A percentile compares a stretch with the other conserved stretches of the same genome.
phyloP scores from a whole-genome alignment of 352 stramenopile species.

The Hyaloperonospora arabidopsidis region DNA sequence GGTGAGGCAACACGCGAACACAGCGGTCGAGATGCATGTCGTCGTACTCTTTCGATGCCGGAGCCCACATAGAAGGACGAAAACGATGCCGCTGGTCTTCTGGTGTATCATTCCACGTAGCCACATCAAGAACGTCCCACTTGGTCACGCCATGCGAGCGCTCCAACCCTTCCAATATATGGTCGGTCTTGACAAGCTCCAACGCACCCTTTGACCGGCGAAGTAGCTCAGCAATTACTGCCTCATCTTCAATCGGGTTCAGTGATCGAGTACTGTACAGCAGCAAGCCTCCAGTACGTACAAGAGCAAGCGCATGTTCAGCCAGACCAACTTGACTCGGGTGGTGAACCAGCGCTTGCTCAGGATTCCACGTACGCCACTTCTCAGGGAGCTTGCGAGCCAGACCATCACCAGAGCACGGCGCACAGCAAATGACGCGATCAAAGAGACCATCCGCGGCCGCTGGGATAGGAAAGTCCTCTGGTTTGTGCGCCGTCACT shows the following conservation, averaged over 20 bases:
- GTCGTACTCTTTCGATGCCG: slow-evolving; percentile 39
- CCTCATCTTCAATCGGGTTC: slow-evolving; percentile 81
- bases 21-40: slow-evolving; percentile 86
- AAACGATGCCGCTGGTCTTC: slow-evolving; percentile 49
- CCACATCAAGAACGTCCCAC: slow-evolving; percentile 61
- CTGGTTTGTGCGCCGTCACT: slow-evolving; percentile 65
- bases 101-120: slow-evolving; percentile 43
- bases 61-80: slow-evolving; percentile 80
- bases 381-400: slow-evolving; percentile 72
- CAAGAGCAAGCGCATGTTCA: slow-evolving; percentile 40
- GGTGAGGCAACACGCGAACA: slow-evolving; percentile 92
- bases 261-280: slow-evolving; percentile 77
- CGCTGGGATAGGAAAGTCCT: slow-evolving; percentile 53
- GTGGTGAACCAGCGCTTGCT: slow-evolving; percentile 44
- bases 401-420: slow-evolving; percentile 74
- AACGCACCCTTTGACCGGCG: slow-evolving; percentile 41
- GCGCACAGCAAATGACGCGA: slow-evolving; percentile 63
- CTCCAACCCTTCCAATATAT: slow-evolving; percentile 30
- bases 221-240: slow-evolving; percentile 70
- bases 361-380: slow-evolving; percentile 69
- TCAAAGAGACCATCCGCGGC: slow-evolving; percentile 44
- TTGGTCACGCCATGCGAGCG: slow-evolving; percentile 33
- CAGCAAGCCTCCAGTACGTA: slow-evolving; percentile 42
- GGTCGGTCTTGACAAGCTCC: slow-evolving; percentile 52
- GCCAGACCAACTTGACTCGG: slow-evolving; percentile 78